These are phyloP conservation scores for Yamadazyma triangularis DNA, from an alignment of 1,139 yeast genomes.

Conservation along the genomic window DNA sequence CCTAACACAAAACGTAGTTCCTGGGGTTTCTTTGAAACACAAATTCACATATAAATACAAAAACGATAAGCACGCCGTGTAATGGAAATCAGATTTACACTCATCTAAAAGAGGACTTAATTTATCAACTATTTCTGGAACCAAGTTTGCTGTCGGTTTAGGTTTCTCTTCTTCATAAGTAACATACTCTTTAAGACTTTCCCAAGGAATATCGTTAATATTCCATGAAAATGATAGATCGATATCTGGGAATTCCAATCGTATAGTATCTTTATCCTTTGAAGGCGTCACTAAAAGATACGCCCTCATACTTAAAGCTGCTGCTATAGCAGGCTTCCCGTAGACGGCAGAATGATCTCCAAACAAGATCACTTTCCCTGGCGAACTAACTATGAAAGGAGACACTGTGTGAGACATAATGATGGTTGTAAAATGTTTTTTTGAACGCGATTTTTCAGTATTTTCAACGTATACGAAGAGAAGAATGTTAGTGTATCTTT, in stretches of 20 bases:
- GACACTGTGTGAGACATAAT: no score
- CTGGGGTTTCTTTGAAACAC: conserved; percentile 44
- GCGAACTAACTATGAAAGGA: conserved; percentile 81
- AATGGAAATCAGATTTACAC: conserved; percentile 55
- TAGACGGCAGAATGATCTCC: conserved; percentile 98
- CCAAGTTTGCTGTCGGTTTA: conserved; percentile 48
- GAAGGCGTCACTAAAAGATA: conserved; percentile 59
- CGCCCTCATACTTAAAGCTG: conserved; percentile 78
- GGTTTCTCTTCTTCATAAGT: conserved; percentile 23
- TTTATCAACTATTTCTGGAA: conserved; percentile 54
- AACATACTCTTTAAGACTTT: conserved; percentile 23
- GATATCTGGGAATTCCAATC: conserved; percentile 82
- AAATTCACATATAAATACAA: conserved; percentile 67
- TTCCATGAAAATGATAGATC: conserved; percentile 62
- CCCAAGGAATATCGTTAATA: conserved; percentile 59
- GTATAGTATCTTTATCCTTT: conserved; percentile 35
- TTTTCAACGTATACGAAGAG: no score
- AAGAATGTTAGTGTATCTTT: no score
- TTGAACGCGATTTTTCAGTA: no score
- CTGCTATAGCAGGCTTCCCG: conserved; percentile 89
- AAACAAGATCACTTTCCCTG: conserved; percentile 92
- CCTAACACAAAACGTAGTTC: conserved; percentile 60
- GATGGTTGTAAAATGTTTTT: no score
- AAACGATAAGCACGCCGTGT: conserved; percentile 83
- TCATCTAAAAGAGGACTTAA: conserved; percentile 41